Base-by-base conservation (phyloP, 2,329 filamentous ascomycete genomes). In the Blastomyces gilchristii region DNA sequence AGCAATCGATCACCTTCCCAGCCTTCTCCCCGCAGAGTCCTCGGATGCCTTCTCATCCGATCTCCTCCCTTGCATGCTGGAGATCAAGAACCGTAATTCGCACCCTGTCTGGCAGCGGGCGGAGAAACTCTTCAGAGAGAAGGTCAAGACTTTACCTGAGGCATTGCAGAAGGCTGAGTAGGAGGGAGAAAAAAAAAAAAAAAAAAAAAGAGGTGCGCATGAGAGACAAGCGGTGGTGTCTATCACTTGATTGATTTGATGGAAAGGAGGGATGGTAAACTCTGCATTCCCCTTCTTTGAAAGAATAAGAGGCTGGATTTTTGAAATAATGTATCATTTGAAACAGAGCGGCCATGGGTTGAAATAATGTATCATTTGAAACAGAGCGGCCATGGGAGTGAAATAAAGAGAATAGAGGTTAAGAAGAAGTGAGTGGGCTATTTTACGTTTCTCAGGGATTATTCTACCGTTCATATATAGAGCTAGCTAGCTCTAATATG, bases 41-140 rank as follows among this genome's bases (percentile, higher is more conserved):
- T 91, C 86, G 53, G 91, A 97, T 78, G 87, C 87, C 25, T 97
- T 96, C 79, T 90, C 87, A 74, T 80, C 83, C 60, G 88, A 88
- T 58, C 80, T 97, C 67, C 79, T 96, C 71, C 90, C 91, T 25
- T 89, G 86, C 71, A 78, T 97, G 68, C 76, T 94, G 65, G 82
- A 86, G 65, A 82, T 97, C 66, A 90, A 94, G 75, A 84, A 94
- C 72, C 85, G 90, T 73, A 78, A 82, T 64, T 87, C 82, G 25
- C 82, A 86, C 14, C 74, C 74, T 7, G 92, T 96, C n/a, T 97
- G 92, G 92, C 81, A 84, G 62, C 84, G 89, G 64, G 92, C 92
- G 0, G 86, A 95, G 79, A 87, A 90, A 78, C 80, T 96, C 62
- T 96, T 93, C 79, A 78, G 89, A 66, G 85, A 93, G 67, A 94